Base-by-base conservation (phyloP, 805 yeast genomes). In the Ascoidea asiatica region DNA sequence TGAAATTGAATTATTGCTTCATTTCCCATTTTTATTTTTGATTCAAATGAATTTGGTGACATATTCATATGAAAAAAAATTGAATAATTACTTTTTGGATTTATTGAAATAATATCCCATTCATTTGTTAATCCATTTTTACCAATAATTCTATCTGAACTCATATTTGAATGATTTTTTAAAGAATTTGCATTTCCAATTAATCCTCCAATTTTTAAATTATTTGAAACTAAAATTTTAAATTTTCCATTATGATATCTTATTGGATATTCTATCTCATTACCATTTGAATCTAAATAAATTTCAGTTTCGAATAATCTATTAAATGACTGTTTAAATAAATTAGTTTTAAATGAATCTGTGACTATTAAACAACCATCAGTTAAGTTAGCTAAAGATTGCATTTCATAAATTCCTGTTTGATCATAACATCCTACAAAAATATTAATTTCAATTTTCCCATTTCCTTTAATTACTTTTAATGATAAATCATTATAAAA, bases 321-420 rank as follows among this genome's bases (percentile, higher is more conserved):
- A 11, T 37, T 4, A 5, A 64, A 51, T 6, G 52, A 45, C 19
- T 44, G 42, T 17, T 45, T 41, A 41, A 66, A 61, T 22, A 57
- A 56, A 5, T 44, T 41, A 1, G 57, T 52, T 5, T 44, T 41
- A 43, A 65, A 67, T 4, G 62, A 53, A 20, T 62, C 69, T 29
- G 48, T 50, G 23, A 65, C 43, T 19, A 51, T 51, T 4, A 67
- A 46, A 5, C 45, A 45, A 0, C 73, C 73, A 47, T 61, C 59
- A 4, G 72, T 59, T 11, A 51, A 53, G 45, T 48, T 53, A 4
- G 58, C 54, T 45, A 68, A 48, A 1, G 57, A 42, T 43, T 58
- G 63, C 72, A 67, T 65, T 46, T 69, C 73, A 47, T 63, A 65
- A 8, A 65, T 41, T 1, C 73, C 73, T 1, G 59, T 62, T 48